Evolutionary conservation across 257 asterid species (phyloP).

Genomic region (Solanum appendiculatum): DNA sequence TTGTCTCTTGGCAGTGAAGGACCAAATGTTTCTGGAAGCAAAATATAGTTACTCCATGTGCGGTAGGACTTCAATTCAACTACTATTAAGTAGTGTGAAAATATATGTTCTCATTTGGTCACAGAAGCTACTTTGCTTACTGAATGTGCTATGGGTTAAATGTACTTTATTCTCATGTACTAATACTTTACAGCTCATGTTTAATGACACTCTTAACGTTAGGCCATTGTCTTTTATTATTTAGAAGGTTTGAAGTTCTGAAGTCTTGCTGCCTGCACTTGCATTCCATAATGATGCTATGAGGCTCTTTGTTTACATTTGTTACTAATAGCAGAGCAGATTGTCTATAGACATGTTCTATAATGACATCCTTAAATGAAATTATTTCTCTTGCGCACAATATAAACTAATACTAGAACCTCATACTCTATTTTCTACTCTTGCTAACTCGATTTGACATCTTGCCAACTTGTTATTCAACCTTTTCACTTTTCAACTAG

Average conservation of each 20-base stretch:
- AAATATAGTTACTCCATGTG: constrained; percentile 7
- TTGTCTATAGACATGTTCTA: neutral
- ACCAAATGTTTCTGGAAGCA: constrained; percentile 21
- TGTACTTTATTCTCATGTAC: neutral
- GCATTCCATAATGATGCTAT: neutral
- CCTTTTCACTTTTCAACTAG: no score
- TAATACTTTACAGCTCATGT: neutral
- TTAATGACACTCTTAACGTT: neutral
- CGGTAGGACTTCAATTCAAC: neutral
- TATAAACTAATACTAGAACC: no score
- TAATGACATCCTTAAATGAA: no score
- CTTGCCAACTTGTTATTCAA: no score
- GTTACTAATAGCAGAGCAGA: neutral
- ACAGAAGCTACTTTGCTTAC: neutral
- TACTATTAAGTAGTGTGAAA: constrained; percentile 18
- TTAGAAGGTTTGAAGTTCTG: neutral
- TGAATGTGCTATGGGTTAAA: neutral
- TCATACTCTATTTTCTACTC: no score
- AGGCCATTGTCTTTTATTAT: neutral
- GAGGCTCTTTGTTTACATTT: neutral
- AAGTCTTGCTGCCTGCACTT: neutral
- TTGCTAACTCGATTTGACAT: no score
- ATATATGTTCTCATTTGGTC: constrained; percentile 8
- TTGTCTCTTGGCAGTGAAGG: constrained; percentile 12
- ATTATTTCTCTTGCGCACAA: no score